Percentiles rank a stretch among this genome's conserved stretches.
Evolutionary conservation across 805 yeast species (phyloP).

Genomic region (Maudiozyma serrabonitensis): DNA sequence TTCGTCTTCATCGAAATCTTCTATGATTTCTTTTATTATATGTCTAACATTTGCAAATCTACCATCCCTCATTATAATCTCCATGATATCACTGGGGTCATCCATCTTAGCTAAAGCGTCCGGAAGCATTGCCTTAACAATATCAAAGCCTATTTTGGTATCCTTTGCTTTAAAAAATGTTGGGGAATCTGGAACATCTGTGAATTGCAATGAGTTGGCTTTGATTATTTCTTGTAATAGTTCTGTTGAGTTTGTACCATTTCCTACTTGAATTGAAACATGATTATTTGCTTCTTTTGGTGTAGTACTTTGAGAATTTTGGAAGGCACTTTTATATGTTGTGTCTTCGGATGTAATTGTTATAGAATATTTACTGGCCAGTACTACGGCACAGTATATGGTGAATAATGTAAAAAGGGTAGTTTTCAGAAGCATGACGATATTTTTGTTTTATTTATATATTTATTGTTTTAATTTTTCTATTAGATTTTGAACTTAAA

Average conservation of each 20-base stretch:
- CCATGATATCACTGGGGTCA: slow-evolving; percentile 4
- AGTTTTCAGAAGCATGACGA: not conserved
- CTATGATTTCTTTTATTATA: slow-evolving; percentile 7
- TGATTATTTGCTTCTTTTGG: not conserved
- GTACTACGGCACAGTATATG: not conserved
- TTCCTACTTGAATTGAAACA: not conserved
- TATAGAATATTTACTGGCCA: slow-evolving; percentile 3
- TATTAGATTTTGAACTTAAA: too few species aligned
- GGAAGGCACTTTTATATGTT: not conserved
- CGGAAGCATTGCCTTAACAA: not conserved
- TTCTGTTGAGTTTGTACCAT: not conserved
- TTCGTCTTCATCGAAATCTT: not conserved
- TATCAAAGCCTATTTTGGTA: not conserved
- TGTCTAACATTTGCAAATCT: not conserved
- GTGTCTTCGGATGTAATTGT: not conserved
- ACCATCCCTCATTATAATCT: not conserved
- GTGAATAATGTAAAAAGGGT: not conserved
- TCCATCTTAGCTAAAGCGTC: slow-evolving; percentile 3
- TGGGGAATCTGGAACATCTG: slow-evolving; percentile 14
- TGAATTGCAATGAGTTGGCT: slow-evolving; percentile 3
- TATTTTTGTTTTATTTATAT: not conserved
- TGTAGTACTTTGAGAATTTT: not conserved
- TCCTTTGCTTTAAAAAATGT: slow-evolving; percentile 10
- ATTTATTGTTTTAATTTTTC: not conserved
- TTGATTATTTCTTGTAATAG: not conserved